A percentile compares a stretch with the other conserved stretches of the same genome.
Conservation (phyloP, 1,284 basidiomycete genomes). For the Cutaneotrichosporon cutaneum region DNA sequence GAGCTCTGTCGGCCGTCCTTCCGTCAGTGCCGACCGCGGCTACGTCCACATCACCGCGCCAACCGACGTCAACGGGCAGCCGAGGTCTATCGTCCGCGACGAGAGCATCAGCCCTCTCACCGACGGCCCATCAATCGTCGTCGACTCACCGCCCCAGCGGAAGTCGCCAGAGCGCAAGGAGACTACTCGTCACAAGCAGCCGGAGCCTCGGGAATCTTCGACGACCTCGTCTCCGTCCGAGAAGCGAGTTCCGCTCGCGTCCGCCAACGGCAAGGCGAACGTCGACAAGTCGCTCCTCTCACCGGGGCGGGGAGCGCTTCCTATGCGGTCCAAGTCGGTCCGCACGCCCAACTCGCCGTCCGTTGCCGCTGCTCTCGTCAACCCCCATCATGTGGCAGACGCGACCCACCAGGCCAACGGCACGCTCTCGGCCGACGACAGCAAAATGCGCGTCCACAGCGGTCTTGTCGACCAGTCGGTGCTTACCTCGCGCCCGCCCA, state of each 20-base stretch:
- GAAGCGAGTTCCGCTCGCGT: conserved; percentile 13
- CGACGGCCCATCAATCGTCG: conserved; percentile 25
- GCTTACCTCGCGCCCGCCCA: conserved; percentile 78
- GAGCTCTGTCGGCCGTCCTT: conserved; percentile 12
- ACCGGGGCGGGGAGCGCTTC: conserved; percentile 2
- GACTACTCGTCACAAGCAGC: not conserved
- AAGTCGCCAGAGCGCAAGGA: conserved; percentile 2
- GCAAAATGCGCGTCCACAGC: conserved; percentile 76
- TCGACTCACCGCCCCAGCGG: conserved; percentile 2
- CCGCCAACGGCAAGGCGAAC: conserved; percentile 34
- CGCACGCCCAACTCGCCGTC: conserved; percentile 11
- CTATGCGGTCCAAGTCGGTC: conserved; percentile 25
- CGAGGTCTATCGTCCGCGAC: conserved; percentile 20
- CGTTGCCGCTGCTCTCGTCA: not conserved
- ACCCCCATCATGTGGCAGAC: not conserved
- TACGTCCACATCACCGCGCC: conserved; percentile 8
- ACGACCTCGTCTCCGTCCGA: conserved; percentile 7
- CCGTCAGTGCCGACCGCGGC: conserved; percentile 11
- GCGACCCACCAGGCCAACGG: not conserved
- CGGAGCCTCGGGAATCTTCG: not conserved
- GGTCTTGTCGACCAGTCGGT: conserved; percentile 91
- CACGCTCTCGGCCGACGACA: conserved; percentile 52
- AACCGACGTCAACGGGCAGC: conserved; percentile 8
- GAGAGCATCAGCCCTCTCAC: conserved; percentile 29
- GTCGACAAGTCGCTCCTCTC: conserved; percentile 23